Evolutionary conservation across 2,329 filamentous ascomycete genomes (phyloP), one percentile per base, ranked within the genome.

Genomic region (Penicillium digitatum): DNA sequence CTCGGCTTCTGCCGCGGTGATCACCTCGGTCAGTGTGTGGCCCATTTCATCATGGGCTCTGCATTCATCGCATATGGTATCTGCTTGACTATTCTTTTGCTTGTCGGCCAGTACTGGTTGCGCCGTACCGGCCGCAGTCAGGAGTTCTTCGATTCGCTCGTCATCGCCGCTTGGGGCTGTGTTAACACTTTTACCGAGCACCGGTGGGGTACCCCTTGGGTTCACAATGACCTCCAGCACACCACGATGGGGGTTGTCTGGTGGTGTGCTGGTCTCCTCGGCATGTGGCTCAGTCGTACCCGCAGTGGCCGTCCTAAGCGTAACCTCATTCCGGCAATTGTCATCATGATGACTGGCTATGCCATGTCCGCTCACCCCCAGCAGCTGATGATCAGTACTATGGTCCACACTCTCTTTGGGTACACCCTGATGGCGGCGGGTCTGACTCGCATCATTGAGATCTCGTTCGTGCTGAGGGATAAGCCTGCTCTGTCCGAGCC

Each of bases 201-300:
- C 71, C 85, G 88, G 49, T 99, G 94, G 94, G 94, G 94, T 52
- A 81, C 81, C 1, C 82, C 84, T 0, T 99, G 94, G 94, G 90
- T 88, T 49, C 85, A 84, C 74, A 97, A 96, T 69, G 94, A 99
- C 72, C 85, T 96, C 76, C 93, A 99, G 73, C 94, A 99, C 73
- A 99, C 94, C 0, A 90, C 89, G n/a, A 97, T 99, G 93, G 94
- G 94, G n/a, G 85, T 99, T 59, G 86, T 99, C 48, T 99, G 94
- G 94, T 99, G 93, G 93, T 89, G 86, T 66, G 93, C 94, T 8
- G 94, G 94, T 24, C 78, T 99, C 29, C 82, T 93, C 11, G 94
- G 94, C 39, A 82, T 99, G 49, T 99, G 93, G 94, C 80, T 99
- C 37, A 95, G 90, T 71, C 83, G 85, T 59, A 90, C 87, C 69